phyloP scores from a whole-genome alignment of 495 filamentous ascomycete genomes.

The Entonaema liquescens region DNA sequence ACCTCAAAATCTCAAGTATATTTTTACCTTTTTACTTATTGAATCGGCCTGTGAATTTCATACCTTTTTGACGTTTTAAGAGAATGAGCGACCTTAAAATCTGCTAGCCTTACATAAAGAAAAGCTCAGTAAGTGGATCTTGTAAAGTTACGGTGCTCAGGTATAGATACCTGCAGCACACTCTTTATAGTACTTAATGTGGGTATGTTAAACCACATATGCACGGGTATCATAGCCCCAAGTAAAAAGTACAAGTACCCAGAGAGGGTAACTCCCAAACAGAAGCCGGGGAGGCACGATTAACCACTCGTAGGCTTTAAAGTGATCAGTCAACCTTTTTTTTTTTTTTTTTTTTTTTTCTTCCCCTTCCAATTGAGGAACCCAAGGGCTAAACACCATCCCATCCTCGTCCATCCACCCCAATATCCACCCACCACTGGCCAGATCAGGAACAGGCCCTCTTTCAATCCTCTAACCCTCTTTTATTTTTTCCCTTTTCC shows the following conservation, averaged over 20 bases:
- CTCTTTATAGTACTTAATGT: conserved; percentile 9
- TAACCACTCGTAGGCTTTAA: conserved; percentile 29
- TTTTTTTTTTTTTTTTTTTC: conserved; percentile 12
- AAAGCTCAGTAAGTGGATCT: conserved; percentile 20
- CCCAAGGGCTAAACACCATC: conserved; percentile 38
- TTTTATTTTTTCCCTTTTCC: conserved; percentile 15
- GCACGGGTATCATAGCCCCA: background rate
- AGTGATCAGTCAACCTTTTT: conserved; percentile 40
- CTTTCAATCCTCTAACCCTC: conserved; percentile 18
- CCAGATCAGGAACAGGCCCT: conserved; percentile 45
- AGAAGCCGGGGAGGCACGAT: conserved; percentile 22
- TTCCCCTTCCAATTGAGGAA: conserved; percentile 25
- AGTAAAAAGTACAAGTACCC: conserved; percentile 27
- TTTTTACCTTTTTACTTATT: background rate
- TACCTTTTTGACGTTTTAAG: conserved; percentile 12
- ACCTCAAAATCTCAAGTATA: background rate
- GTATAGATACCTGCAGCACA: conserved; percentile 12
- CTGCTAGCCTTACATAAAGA: conserved; percentile 17
- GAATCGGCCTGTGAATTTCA: background rate
- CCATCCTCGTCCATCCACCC: conserved; percentile 23
- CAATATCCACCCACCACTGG: conserved; percentile 30
- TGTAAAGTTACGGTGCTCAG: conserved; percentile 13
- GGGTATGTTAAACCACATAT: conserved; percentile 16
- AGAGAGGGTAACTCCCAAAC: conserved; percentile 18
- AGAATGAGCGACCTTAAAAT: conserved; percentile 10